Percentiles rank a stretch among this genome's conserved stretches.
Conservation (phyloP, 495 filamentous ascomycete species). For the Patellaria atrata region DNA sequence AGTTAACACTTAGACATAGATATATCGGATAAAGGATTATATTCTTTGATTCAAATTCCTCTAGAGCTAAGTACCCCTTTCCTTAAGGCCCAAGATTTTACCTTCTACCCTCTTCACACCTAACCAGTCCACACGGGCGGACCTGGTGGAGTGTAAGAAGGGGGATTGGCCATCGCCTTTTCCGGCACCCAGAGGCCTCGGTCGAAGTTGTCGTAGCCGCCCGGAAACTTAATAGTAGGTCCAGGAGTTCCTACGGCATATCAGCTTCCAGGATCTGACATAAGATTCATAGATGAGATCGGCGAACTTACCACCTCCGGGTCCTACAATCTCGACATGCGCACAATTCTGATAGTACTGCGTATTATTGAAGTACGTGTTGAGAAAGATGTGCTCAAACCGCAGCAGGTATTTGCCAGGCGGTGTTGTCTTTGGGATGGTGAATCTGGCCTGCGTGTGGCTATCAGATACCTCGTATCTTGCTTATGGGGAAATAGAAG, state of each 20-base stretch:
- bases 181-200: slow-evolving; percentile 4
- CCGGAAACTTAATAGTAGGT: slow-evolving; percentile 9
- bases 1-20: too few relatives aligned
- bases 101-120: too few relatives aligned
- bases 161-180: slow-evolving; percentile 1
- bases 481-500: too few relatives aligned
- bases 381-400: slow-evolving; percentile 8
- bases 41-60: too few relatives aligned
- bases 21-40: too few relatives aligned
- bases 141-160: slow-evolving; percentile 6
- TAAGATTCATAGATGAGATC: too few relatives aligned
- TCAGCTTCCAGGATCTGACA: too few relatives aligned
- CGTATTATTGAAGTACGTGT: slow-evolving; percentile 1
- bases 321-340: slow-evolving; percentile 7
- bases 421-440: slow-evolving; percentile 8
- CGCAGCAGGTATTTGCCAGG: slow-evolving; percentile 11
- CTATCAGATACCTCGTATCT: too few relatives aligned
- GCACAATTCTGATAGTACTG: slow-evolving; percentile 11
- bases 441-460: too few relatives aligned
- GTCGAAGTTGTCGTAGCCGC: slow-evolving; percentile 8
- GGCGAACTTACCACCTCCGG: slow-evolving; percentile 5
- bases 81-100: too few relatives aligned
- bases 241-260: too few relatives aligned
- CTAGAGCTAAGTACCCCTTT: too few relatives aligned
- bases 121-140: slow-evolving; percentile 11